Evolutionary conservation across 129 eudicot species (phyloP), one percentile per base, ranked within the genome.

Genomic region (Lactuca saligna): DNA sequence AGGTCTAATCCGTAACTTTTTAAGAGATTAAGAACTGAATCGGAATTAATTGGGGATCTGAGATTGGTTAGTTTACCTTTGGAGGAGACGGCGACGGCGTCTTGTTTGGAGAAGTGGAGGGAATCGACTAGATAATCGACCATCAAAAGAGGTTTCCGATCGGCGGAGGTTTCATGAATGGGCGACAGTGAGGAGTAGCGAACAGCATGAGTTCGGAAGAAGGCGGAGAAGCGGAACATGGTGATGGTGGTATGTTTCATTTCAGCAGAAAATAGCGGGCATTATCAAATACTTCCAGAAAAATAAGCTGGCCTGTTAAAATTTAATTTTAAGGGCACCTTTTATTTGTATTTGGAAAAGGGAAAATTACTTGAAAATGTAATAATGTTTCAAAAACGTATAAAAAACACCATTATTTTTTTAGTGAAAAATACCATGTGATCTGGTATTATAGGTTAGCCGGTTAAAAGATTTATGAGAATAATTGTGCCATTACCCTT

Each of bases 21-120:
- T 15, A 83, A 37, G 49, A 71, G 4, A 17, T 58, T 61, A 10
- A 83, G 42, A 10, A 83, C 70, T 17, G 49, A 56, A 48, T 61
- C 57, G 29, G 82, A 70, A 20, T 75, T 79, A 34, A 38, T 15
- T 13, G 73, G 65, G 67, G 79, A 66, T 72, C 69, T 75, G 68
- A 71, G 76, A 63, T 61, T 65, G 34, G 63, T 57, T 20, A 79
- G 62, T 78, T 68, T 76, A 11, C 63, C 42, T 48, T 76, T 65
- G 10, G 75, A 46, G 29, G 67, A 55, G 54, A 72, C 25, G 25
- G 75, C 57, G 14, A 76, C 20, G 61, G 82, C 80, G 66, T 83
- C 88, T 58, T 72, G 44, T 31, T 58, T 50, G 54, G 84, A 65
- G 76, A 82, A 82, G 2, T 61, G 72, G 8, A 82, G 79, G 50